phyloP scores from a whole-genome alignment of 352 stramenopile species.

The Pythium oligandrum region DNA sequence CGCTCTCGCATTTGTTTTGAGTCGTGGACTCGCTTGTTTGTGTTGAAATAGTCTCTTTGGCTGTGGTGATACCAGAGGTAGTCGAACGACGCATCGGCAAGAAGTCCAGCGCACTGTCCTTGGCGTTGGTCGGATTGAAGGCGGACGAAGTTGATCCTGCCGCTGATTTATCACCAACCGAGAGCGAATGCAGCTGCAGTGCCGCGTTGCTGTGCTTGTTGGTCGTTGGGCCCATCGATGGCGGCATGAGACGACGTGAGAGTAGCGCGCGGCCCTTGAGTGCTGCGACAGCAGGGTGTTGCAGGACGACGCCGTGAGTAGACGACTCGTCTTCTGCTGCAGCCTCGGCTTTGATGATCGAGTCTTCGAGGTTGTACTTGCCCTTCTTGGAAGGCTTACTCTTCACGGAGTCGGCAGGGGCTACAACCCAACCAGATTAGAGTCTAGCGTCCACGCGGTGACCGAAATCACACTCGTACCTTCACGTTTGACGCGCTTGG shows the following conservation, averaged over 20 bases:
- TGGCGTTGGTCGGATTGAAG: constrained; percentile 22
- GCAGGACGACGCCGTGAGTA: constrained; percentile 6
- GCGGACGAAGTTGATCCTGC: constrained; percentile 3
- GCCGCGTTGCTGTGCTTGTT: too few relatives aligned
- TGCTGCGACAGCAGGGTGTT: constrained; percentile 12
- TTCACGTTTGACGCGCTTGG: constrained; percentile 19
- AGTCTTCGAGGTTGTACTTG: constrained; percentile 18
- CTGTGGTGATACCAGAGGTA: too few relatives aligned
- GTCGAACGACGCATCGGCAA: constrained; percentile 1
- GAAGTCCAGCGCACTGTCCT: constrained; percentile 11
- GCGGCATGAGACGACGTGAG: neutral
- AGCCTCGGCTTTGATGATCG: constrained; percentile 18
- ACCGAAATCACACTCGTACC: neutral
- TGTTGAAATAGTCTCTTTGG: neutral
- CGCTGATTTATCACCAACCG: too few relatives aligned
- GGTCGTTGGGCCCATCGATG: too few relatives aligned
- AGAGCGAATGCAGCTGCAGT: too few relatives aligned
- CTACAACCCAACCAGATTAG: too few relatives aligned
- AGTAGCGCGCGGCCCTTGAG: constrained; percentile 1
- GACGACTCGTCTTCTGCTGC: neutral
- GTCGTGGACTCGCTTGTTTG: neutral
- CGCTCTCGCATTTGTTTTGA: too few relatives aligned
- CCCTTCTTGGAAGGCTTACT: constrained; percentile 3
- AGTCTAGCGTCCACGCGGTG: too few relatives aligned
- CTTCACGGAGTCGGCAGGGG: constrained; percentile 1